Conservation (phyloP, 2,329 filamentous ascomycete species). For the Apiospora malaysiana region DNA sequence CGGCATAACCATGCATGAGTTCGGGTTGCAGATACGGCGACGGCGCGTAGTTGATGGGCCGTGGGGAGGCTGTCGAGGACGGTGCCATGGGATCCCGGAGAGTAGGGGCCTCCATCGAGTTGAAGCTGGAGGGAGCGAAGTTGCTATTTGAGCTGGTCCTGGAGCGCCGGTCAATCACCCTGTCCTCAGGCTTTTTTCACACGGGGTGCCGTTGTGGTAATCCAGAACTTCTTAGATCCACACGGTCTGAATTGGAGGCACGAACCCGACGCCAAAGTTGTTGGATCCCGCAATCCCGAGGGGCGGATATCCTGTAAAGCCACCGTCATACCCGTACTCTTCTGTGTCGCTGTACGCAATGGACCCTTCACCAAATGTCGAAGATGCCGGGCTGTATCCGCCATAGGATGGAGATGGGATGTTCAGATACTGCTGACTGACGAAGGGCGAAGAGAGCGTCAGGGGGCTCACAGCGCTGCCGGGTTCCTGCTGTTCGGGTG, state of each 20-base stretch:
- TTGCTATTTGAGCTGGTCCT: slow-evolving; percentile 49
- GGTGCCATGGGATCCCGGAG: slow-evolving; percentile 30
- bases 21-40: slow-evolving; percentile 53
- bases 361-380: slow-evolving; percentile 66
- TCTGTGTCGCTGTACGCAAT: slow-evolving; percentile 68
- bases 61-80: slow-evolving; percentile 39
- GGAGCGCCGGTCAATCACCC: slow-evolving; percentile 60
- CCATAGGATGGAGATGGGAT: slow-evolving; percentile 68
- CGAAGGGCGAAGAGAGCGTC: slow-evolving; percentile 61
- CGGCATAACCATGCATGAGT: slow-evolving; percentile 46
- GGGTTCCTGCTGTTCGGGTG: slow-evolving; percentile 50
- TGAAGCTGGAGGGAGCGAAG: slow-evolving; percentile 48
- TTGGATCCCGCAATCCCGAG: slow-evolving; percentile 47
- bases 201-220: slow-evolving; percentile 47
- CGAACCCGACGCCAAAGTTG: slow-evolving; percentile 64
- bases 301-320: slow-evolving; percentile 53
- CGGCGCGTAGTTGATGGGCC: slow-evolving; percentile 45
- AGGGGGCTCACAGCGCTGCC: slow-evolving; percentile 59
- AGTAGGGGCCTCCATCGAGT: slow-evolving; percentile 49
- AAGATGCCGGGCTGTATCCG: slow-evolving; percentile 67
- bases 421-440: slow-evolving; percentile 63
- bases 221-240: slow-evolving; percentile 58
- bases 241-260: slow-evolving; percentile 66
- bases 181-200: slow-evolving; percentile 43
- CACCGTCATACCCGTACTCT: slow-evolving; percentile 58